Evolutionary conservation across 1,284 basidiomycete species (phyloP).

Genomic region (Sanghuangporus baumii): DNA sequence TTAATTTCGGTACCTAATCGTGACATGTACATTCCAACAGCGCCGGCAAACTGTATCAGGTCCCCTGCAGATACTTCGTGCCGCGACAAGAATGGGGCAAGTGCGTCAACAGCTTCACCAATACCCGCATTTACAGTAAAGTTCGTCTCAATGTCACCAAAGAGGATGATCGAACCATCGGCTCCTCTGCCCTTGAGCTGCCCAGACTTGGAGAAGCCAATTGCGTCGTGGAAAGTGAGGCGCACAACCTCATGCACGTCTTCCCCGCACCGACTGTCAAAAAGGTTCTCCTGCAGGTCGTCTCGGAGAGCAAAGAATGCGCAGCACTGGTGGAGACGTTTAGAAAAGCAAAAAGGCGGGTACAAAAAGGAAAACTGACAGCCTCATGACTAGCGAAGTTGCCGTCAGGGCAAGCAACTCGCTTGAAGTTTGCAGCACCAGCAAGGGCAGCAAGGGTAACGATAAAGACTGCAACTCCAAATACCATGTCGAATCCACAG

Average conservation of each 20-base stretch:
- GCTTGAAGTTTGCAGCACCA: slow-evolving; percentile 15
- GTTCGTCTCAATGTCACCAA: slow-evolving; percentile 10
- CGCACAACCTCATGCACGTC: slow-evolving; percentile 23
- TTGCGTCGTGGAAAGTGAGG: slow-evolving; percentile 25
- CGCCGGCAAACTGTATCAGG: slow-evolving; percentile 29
- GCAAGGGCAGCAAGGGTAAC: slow-evolving; percentile 13
- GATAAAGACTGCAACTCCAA: slow-evolving; percentile 9
- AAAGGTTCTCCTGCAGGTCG: slow-evolving; percentile 14
- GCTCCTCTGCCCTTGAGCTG: slow-evolving; percentile 14
- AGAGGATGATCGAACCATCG: slow-evolving; percentile 20
- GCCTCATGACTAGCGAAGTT: slow-evolving; percentile 17
- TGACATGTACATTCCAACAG: slow-evolving; percentile 24
- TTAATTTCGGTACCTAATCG: slow-evolving; percentile 23
- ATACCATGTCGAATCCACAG: slow-evolving; percentile 7
- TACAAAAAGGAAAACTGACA: slow-evolving; percentile 1
- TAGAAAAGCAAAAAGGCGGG: background rate
- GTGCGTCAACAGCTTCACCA: slow-evolving; percentile 25
- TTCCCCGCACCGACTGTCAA: slow-evolving; percentile 20
- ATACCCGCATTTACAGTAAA: slow-evolving; percentile 26
- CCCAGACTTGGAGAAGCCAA: slow-evolving; percentile 21
- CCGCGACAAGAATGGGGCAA: slow-evolving; percentile 24
- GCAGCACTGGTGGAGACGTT: too few species aligned
- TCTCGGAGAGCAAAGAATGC: background rate
- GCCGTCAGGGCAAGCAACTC: slow-evolving; percentile 20
- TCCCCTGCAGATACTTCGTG: slow-evolving; percentile 26